Conservation (phyloP, 345 rosid genomes). For the Gossypium raimondii region DNA sequence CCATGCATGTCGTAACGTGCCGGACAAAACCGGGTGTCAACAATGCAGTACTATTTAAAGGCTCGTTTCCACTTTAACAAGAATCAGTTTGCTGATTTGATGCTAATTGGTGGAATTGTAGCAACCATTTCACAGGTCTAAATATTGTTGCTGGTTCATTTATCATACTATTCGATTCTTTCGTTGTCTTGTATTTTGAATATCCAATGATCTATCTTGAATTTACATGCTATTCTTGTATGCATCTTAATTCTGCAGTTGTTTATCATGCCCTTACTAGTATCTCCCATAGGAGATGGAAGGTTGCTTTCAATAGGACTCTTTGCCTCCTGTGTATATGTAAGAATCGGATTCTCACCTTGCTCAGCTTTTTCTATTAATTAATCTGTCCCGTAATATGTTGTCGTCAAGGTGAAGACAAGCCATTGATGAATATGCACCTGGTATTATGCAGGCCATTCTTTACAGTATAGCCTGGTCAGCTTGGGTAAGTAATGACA, state of each 20-base stretch:
- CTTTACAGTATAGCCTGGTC: constrained; percentile 76
- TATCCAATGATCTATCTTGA: neutral
- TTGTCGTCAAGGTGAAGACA: neutral
- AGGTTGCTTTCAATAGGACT: constrained; percentile 75
- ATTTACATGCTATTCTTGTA: neutral
- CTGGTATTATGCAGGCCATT: constrained; percentile 46
- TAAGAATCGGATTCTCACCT: constrained; percentile 21
- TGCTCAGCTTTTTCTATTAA: neutral
- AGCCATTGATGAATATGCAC: constrained; percentile 6
- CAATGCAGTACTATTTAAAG: constrained; percentile 72
- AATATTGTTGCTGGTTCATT: neutral
- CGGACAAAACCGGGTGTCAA: no score
- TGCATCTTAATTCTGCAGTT: constrained; percentile 44
- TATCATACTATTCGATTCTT: neutral
- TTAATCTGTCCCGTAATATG: neutral
- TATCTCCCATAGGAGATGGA: constrained; percentile 51
- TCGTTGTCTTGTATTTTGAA: no score
- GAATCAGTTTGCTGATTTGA: constrained; percentile 68
- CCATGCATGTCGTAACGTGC: no score
- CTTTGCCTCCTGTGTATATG: constrained; percentile 37
- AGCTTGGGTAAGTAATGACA: constrained; percentile 52
- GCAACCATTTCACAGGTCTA: constrained; percentile 62
- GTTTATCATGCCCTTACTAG: constrained; percentile 59
- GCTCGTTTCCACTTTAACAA: constrained; percentile 87
- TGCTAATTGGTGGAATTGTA: constrained; percentile 50